phyloP scores from a whole-genome alignment of 768 basidiomycete genomes.

The Boletus subparvulus region DNA sequence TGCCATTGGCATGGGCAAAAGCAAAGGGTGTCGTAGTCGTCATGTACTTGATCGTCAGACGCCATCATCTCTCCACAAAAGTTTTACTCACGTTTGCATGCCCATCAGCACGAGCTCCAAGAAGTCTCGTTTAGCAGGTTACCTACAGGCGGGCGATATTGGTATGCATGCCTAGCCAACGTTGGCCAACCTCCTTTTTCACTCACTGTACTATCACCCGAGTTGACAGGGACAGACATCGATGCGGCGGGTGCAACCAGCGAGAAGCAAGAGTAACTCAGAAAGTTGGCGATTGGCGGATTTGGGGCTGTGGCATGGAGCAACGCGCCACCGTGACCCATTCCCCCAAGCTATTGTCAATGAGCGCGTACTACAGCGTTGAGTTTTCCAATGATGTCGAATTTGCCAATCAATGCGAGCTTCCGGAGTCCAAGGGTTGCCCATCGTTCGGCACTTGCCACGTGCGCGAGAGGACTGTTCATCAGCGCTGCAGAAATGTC shows the following conservation, averaged over 20 bases:
- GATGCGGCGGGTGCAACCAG: conserved; percentile 52
- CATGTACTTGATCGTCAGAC: conserved; percentile 42
- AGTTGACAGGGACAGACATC: conserved; percentile 52
- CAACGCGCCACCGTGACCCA: too few relatives aligned
- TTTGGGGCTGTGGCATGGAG: not conserved
- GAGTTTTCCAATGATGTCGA: conserved; percentile 7
- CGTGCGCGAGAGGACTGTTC: too few relatives aligned
- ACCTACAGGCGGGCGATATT: conserved; percentile 66
- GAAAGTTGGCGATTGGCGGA: conserved; percentile 1
- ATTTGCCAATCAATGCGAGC: conserved; percentile 15
- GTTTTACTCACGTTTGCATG: not conserved
- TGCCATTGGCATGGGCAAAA: conserved; percentile 71
- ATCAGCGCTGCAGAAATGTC: too few relatives aligned
- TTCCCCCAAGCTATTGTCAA: too few relatives aligned
- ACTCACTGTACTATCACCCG: conserved; percentile 28
- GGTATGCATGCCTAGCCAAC: conserved; percentile 29
- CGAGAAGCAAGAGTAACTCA: not conserved
- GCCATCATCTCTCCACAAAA: too few relatives aligned
- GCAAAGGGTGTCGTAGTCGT: conserved; percentile 66
- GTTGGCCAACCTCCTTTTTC: not conserved
- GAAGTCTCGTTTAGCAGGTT: conserved; percentile 62
- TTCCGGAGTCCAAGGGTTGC: conserved; percentile 8
- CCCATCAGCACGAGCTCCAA: conserved; percentile 59
- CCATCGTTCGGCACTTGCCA: not conserved
- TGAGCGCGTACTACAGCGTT: too few relatives aligned